A percentile compares a stretch with the other conserved stretches of the same genome.
Conservation (phyloP, 768 basidiomycete genomes). For the Lentinula detonsa region DNA sequence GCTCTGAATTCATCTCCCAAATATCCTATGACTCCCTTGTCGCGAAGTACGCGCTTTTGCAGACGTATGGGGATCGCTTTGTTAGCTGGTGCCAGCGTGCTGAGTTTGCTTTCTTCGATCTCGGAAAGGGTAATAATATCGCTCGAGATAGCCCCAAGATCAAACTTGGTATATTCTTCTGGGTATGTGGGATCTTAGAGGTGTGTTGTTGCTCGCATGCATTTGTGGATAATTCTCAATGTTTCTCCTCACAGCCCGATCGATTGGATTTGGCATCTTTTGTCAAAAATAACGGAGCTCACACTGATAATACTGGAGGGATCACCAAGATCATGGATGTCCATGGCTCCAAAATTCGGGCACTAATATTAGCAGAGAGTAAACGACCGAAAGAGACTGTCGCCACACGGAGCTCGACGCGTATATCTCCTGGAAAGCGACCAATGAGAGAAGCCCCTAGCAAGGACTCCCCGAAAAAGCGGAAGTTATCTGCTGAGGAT, state of each 20-base stretch:
- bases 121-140: background rate
- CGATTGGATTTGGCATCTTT: background rate
- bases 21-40: background rate
- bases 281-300: background rate
- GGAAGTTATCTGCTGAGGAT: background rate
- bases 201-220: background rate
- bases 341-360: background rate
- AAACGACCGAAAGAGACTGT: background rate
- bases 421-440: background rate
- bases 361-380: background rate
- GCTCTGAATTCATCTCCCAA: background rate
- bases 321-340: background rate
- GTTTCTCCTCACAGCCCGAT: background rate
- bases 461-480: conserved; percentile 5
- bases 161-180: background rate
- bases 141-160: background rate
- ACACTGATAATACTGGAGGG: background rate
- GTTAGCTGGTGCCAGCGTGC: background rate
- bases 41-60: background rate
- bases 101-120: background rate
- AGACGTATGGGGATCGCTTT: background rate
- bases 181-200: background rate
- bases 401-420: background rate
- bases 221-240: too few relatives aligned
- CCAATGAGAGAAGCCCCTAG: background rate